These are phyloP conservation scores for Urochloa ruziziensis DNA, from an alignment of 176 grass and related monocot species.

Conservation along the genomic window DNA sequence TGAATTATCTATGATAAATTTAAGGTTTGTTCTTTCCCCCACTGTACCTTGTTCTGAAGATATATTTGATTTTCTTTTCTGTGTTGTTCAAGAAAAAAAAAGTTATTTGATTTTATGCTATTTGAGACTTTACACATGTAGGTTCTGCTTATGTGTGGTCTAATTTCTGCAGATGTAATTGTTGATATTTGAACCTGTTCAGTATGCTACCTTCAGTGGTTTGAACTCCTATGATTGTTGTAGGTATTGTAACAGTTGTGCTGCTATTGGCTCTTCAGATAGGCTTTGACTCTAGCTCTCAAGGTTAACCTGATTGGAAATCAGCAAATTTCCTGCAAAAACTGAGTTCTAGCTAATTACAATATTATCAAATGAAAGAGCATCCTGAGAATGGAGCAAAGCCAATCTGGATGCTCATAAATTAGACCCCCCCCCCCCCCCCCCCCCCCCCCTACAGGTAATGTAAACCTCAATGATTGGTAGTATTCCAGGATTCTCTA, in stretches of 20 bases:
- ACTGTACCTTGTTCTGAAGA: slow-evolving; percentile 4
- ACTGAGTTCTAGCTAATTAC: neutral
- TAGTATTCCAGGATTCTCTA: neutral
- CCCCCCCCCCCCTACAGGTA: too few relatives aligned
- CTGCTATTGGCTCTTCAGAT: neutral
- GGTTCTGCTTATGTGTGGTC: neutral
- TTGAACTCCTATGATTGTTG: neutral
- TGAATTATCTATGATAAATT: neutral
- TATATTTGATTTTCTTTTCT: neutral
- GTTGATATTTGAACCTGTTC: neutral
- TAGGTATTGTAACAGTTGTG: neutral
- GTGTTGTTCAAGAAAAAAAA: neutral
- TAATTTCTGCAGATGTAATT: neutral
- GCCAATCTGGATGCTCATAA: neutral
- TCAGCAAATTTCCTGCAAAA: neutral
- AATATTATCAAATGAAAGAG: slow-evolving; percentile 11
- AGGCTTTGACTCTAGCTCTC: neutral
- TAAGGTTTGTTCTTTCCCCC: slow-evolving; percentile 3
- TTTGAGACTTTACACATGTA: neutral
- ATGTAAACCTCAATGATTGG: neutral
- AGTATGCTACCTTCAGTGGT: neutral
- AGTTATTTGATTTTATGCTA: slow-evolving; percentile 6
- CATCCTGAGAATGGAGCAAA: slow-evolving; percentile 11
- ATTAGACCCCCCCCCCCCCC: too few relatives aligned
- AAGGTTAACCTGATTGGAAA: slow-evolving; percentile 1